Conservation (phyloP, 768 basidiomycete genomes). For the Suillus brevipes region DNA sequence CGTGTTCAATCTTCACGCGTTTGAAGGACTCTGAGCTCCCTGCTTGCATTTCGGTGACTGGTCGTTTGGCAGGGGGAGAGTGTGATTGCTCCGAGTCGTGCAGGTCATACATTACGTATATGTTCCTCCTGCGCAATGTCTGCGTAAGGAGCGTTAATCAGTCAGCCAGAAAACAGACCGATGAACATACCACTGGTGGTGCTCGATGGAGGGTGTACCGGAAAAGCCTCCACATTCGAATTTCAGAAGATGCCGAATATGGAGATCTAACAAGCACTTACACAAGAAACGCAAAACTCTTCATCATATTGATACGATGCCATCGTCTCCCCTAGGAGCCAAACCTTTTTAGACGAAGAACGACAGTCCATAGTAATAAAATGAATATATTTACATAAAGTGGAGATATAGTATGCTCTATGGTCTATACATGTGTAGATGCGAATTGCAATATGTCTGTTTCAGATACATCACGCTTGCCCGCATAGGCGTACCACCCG, state of each 20-base stretch:
- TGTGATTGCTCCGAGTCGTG: slow-evolving; percentile 3
- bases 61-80: slow-evolving; percentile 15
- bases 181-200: slow-evolving; percentile 7
- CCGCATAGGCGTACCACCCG: slow-evolving; percentile 37
- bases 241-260: not conserved
- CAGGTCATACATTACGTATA: slow-evolving; percentile 8
- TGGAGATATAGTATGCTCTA: not conserved
- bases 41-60: slow-evolving; percentile 1
- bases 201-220: slow-evolving; percentile 3
- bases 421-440: not conserved
- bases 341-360: not conserved
- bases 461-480: slow-evolving; percentile 2
- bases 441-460: not conserved
- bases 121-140: not conserved
- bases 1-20: slow-evolving; percentile 14
- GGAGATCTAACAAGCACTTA: too few relatives aligned
- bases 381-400: not conserved
- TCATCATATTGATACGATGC: not conserved
- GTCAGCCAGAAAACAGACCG: not conserved
- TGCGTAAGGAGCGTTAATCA: not conserved
- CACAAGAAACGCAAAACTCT: not conserved
- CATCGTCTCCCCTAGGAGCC: not conserved
- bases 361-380: not conserved
- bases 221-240: slow-evolving; percentile 13
- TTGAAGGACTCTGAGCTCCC: slow-evolving; percentile 12